These are phyloP conservation scores for Leccinellum luteum DNA, from an alignment of 768 basidiomycete genomes.

Conservation along the genomic window DNA sequence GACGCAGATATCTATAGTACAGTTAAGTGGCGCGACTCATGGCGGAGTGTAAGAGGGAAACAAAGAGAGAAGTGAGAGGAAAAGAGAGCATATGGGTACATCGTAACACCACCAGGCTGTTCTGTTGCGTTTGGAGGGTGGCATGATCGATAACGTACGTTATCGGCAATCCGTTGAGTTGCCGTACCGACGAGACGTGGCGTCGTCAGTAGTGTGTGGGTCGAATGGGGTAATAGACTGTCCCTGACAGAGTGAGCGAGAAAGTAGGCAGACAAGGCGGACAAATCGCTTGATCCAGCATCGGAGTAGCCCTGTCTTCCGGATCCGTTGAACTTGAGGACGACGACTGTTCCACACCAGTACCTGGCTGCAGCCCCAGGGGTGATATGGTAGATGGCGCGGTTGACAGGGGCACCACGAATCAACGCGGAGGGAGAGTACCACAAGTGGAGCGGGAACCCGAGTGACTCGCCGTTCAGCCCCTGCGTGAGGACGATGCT, in stretches of 20 bases:
- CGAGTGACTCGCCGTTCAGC: conserved; percentile 74
- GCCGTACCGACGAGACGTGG: not conserved
- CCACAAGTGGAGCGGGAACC: conserved; percentile 83
- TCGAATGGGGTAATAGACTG: not conserved
- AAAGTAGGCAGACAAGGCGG: conserved; percentile 53
- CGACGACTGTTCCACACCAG: conserved; percentile 81
- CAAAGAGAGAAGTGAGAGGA: too few species aligned
- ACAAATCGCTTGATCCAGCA: conserved; percentile 69
- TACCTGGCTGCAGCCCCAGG: conserved; percentile 75
- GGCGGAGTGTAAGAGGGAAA: too few species aligned
- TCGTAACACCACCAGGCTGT: too few species aligned
- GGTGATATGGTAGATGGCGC: conserved; percentile 79
- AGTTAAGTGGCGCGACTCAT: too few species aligned
- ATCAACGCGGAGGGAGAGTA: conserved; percentile 67
- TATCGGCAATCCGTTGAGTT: not conserved
- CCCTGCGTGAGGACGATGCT: conserved; percentile 79
- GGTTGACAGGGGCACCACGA: conserved; percentile 64
- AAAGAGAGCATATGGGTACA: too few species aligned
- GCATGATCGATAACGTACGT: not conserved
- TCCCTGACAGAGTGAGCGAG: conserved; percentile 52
- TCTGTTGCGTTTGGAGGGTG: too few species aligned
- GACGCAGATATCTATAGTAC: too few species aligned
- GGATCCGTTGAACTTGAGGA: conserved; percentile 76
- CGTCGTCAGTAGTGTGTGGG: not conserved
- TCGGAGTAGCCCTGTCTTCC: conserved; percentile 84